phyloP scores from a whole-genome alignment of 768 basidiomycete genomes.

The Lepiota brunneoincarnata region DNA sequence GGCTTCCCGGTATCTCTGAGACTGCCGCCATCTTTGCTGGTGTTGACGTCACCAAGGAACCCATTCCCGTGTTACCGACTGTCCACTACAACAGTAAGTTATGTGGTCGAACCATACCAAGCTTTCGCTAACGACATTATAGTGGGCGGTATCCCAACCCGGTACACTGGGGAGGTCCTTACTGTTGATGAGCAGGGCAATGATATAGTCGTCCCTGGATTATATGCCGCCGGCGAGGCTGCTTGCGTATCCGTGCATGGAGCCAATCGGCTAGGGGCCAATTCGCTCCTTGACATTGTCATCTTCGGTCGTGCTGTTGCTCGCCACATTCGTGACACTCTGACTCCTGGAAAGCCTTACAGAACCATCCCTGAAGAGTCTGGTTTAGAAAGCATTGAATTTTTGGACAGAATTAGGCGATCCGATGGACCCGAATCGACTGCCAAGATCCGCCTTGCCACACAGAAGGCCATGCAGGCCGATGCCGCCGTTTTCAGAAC shows the following conservation, averaged over 20 bases:
- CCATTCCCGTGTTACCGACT: constrained; percentile 96
- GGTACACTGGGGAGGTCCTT: constrained; percentile 95
- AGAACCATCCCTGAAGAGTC: constrained; percentile 84
- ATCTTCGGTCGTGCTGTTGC: constrained; percentile 99
- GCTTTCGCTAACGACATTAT: neutral
- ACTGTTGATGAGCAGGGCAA: constrained; percentile 87
- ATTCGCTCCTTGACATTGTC: constrained; percentile 97
- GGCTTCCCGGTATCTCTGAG: constrained; percentile 98
- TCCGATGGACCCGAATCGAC: constrained; percentile 82
- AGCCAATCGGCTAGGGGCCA: constrained; percentile 98
- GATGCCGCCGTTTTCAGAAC: constrained; percentile 99
- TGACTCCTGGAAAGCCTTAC: constrained; percentile 88
- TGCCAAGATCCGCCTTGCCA: constrained; percentile 85
- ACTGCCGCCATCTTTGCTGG: constrained; percentile 98
- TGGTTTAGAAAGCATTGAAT: constrained; percentile 80
- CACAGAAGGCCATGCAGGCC: constrained; percentile 99
- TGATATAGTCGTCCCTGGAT: constrained; percentile 90
- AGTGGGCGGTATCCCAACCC: constrained; percentile 99
- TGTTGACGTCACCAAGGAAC: constrained; percentile 99
- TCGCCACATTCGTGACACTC: constrained; percentile 91
- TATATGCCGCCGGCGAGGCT: constrained; percentile 98
- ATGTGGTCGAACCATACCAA: neutral
- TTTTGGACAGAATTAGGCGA: constrained; percentile 82
- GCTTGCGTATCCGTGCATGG: constrained; percentile 99
- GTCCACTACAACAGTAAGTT: constrained; percentile 97